Evolutionary conservation across 352 stramenopile genomes (phyloP).

Genomic region (Aphanomyces stellatus): DNA sequence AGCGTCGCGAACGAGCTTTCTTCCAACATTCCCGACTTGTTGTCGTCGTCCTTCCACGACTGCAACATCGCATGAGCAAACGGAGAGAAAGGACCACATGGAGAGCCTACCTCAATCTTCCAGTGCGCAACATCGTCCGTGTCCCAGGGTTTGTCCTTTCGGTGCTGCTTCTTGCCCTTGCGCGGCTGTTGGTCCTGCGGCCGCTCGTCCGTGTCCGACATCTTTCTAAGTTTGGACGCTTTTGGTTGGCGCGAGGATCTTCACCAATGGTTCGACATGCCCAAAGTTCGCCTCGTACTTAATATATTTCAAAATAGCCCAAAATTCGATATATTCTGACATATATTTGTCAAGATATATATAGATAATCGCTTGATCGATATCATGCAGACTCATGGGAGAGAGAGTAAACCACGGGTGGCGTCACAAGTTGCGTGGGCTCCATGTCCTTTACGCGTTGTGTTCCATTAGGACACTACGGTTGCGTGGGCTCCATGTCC

Average conservation of each 20-base stretch:
- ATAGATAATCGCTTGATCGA: too few relatives aligned
- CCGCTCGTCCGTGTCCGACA: not conserved
- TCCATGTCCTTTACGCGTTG: too few relatives aligned
- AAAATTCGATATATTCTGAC: too few relatives aligned
- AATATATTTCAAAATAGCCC: too few relatives aligned
- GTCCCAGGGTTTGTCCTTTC: conserved; percentile 99
- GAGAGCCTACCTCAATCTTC: conserved; percentile 88
- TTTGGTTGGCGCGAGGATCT: not conserved
- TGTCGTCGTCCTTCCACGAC: conserved; percentile 84
- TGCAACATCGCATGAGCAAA: conserved; percentile 7
- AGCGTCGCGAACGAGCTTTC: conserved; percentile 99
- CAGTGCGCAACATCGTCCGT: conserved; percentile 98
- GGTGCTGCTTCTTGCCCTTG: conserved; percentile 94
- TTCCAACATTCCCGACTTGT: conserved; percentile 88
- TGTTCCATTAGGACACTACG: too few relatives aligned
- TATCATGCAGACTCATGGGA: too few relatives aligned
- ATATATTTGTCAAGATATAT: too few relatives aligned
- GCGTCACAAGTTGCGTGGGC: too few relatives aligned
- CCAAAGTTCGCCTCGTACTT: not conserved
- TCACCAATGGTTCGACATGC: conserved; percentile 2
- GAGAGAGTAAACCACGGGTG: too few relatives aligned
- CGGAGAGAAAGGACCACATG: not conserved
- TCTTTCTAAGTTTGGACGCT: not conserved
- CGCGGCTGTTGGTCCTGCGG: not conserved
- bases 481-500: too few relatives aligned